Conservation (phyloP, 2,329 filamentous ascomycete genomes). For the Colletotrichum filicis region DNA sequence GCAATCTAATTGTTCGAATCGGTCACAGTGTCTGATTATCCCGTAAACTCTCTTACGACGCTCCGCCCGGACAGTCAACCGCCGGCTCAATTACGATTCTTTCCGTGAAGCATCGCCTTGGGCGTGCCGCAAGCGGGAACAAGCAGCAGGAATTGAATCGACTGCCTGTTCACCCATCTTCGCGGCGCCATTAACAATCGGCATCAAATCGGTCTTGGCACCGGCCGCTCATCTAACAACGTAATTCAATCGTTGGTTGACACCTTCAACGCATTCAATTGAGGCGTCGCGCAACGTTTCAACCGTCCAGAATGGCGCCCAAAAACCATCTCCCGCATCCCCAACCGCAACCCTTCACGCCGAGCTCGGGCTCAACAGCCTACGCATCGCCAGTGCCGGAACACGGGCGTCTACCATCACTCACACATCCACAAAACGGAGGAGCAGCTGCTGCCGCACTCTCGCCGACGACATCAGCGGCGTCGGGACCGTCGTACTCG, state of each 20-base stretch:
- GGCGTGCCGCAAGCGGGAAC: not conserved
- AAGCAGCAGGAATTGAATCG: too few relatives aligned
- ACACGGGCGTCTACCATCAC: conserved; percentile 15
- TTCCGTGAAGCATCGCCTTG: not conserved
- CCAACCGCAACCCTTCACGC: conserved; percentile 16
- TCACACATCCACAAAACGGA: not conserved
- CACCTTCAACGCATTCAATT: too few relatives aligned
- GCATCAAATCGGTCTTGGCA: not conserved
- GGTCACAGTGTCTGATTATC: not conserved
- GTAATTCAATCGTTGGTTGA: too few relatives aligned
- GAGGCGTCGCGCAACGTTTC: not conserved
- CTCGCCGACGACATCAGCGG: not conserved
- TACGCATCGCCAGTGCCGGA: conserved; percentile 29
- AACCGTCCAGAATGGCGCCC: conserved; percentile 10
- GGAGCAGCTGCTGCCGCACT: not conserved
- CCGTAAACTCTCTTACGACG: not conserved
- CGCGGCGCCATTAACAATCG: not conserved
- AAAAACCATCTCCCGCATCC: not conserved
- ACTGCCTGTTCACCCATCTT: too few relatives aligned
- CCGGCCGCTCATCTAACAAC: not conserved
- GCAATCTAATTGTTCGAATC: not conserved
- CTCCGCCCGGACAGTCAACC: not conserved
- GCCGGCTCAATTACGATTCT: not conserved
- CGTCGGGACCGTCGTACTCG: not conserved
- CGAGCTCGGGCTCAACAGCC: conserved; percentile 22